phyloP scores from a whole-genome alignment of 176 grass and related monocot genomes.

The Oryza punctata region DNA sequence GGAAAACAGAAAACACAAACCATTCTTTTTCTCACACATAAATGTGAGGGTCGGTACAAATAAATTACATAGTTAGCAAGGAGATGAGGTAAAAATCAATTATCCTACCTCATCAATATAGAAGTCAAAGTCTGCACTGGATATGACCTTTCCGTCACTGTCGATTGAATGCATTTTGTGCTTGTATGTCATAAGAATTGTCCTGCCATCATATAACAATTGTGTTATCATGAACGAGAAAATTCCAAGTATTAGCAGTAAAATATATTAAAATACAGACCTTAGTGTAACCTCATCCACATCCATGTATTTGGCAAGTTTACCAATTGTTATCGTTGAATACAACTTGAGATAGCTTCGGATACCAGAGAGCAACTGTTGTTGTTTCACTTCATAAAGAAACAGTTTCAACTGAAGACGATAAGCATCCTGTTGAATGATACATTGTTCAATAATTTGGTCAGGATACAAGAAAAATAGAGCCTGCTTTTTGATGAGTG shows the following conservation, averaged over 20 bases:
- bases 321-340: slow-evolving; percentile 81
- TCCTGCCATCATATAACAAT: slow-evolving; percentile 47
- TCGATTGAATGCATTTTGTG: slow-evolving; percentile 97
- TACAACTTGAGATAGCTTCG: slow-evolving; percentile 88
- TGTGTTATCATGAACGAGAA: not conserved
- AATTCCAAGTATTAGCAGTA: not conserved
- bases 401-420: slow-evolving; percentile 96
- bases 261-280: slow-evolving; percentile 46
- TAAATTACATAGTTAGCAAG: not conserved
- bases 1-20: not conserved
- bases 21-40: not conserved
- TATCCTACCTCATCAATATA: slow-evolving; percentile 78
- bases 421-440: slow-evolving; percentile 76
- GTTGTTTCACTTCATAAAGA: slow-evolving; percentile 98
- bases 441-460: not conserved
- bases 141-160: slow-evolving; percentile 81
- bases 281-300: slow-evolving; percentile 88
- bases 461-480: not conserved
- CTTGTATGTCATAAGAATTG: slow-evolving; percentile 96
- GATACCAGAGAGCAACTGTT: slow-evolving; percentile 83
- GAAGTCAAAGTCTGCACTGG: slow-evolving; percentile 90
- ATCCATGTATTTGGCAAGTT: slow-evolving; percentile 96
- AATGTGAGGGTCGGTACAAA: not conserved
- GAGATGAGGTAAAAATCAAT: not conserved
- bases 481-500: not conserved